Evolutionary conservation across 148 eudicot species (phyloP).

Genomic region (Vaccinium vitisidaea): DNA sequence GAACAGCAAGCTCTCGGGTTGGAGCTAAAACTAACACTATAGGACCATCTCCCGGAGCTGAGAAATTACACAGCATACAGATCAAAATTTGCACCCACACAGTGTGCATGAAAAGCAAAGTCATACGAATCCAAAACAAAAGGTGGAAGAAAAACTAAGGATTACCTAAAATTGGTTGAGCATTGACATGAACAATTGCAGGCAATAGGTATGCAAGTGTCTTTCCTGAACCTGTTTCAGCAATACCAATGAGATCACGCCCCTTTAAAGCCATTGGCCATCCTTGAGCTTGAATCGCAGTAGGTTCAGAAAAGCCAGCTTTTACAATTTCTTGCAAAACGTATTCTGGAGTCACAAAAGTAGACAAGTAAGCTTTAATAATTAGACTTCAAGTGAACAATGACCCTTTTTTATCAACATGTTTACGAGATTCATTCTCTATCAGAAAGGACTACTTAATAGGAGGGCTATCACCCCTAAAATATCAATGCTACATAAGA

Average conservation of each 20-base stretch:
- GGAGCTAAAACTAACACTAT: slow-evolving; percentile 96
- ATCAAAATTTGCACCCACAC: not conserved
- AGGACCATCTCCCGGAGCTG: slow-evolving; percentile 94
- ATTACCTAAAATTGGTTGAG: slow-evolving; percentile 91
- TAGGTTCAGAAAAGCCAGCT: slow-evolving; percentile 96
- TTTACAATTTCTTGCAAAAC: slow-evolving; percentile 86
- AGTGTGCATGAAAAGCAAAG: not conserved
- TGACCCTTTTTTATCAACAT: not conserved
- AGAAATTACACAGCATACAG: not conserved
- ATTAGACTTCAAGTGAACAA: not conserved
- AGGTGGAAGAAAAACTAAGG: not conserved
- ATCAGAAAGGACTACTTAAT: not conserved
- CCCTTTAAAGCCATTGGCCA: slow-evolving; percentile 99
- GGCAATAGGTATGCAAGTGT: slow-evolving; percentile 95
- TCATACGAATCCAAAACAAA: not conserved
- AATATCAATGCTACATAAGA: not conserved
- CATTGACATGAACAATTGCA: slow-evolving; percentile 99
- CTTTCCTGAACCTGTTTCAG: slow-evolving; percentile 99
- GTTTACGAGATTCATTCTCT: not conserved
- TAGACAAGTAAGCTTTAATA: not conserved
- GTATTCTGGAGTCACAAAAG: slow-evolving; percentile 52
- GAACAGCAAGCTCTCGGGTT: slow-evolving; percentile 98
- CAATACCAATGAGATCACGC: slow-evolving; percentile 97
- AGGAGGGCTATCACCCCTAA: not conserved
- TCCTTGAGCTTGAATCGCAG: slow-evolving; percentile 99